These are phyloP conservation scores for Kwoniella shandongensis DNA, from an alignment of 768 basidiomycete genomes.

Conservation along the genomic window DNA sequence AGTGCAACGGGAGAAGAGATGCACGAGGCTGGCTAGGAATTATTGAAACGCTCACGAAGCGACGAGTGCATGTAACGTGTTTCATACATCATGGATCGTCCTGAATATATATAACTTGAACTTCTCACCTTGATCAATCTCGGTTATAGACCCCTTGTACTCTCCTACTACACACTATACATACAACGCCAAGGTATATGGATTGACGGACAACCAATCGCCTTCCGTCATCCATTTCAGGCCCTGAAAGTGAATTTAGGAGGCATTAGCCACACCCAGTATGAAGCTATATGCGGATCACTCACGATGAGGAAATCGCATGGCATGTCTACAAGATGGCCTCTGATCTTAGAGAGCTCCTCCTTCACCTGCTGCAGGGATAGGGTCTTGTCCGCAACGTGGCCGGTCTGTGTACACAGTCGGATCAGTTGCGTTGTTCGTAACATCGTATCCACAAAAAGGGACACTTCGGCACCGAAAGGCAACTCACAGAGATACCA, in stretches of 20 bases:
- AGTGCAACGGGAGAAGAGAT: too few species aligned
- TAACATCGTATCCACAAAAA: constrained; percentile 29
- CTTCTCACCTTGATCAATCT: not conserved
- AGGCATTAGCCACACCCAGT: not conserved
- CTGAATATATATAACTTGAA: not conserved
- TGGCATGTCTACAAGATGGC: constrained; percentile 57
- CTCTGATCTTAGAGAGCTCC: constrained; percentile 62
- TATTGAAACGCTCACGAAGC: too few species aligned
- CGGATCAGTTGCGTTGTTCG: constrained; percentile 61
- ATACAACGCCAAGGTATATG: constrained; percentile 32
- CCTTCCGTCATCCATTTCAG: constrained; percentile 43
- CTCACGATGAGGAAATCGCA: constrained; percentile 51
- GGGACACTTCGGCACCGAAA: too few species aligned
- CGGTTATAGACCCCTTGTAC: not conserved
- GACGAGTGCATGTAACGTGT: too few species aligned
- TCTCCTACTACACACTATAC: constrained; percentile 5
- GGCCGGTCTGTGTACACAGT: constrained; percentile 62
- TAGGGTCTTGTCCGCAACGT: constrained; percentile 68
- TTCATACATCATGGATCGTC: not conserved
- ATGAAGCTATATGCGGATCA: constrained; percentile 1
- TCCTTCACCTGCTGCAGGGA: constrained; percentile 70
- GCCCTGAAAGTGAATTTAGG: constrained; percentile 10
- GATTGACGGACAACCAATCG: constrained; percentile 33
- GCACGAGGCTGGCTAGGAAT: too few species aligned
- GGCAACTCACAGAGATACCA: constrained; percentile 55